Evolutionary conservation across 108 stramenopile genomes (phyloP), one percentile per base, ranked within the genome.

Genomic region (Skeletonema costatum): DNA sequence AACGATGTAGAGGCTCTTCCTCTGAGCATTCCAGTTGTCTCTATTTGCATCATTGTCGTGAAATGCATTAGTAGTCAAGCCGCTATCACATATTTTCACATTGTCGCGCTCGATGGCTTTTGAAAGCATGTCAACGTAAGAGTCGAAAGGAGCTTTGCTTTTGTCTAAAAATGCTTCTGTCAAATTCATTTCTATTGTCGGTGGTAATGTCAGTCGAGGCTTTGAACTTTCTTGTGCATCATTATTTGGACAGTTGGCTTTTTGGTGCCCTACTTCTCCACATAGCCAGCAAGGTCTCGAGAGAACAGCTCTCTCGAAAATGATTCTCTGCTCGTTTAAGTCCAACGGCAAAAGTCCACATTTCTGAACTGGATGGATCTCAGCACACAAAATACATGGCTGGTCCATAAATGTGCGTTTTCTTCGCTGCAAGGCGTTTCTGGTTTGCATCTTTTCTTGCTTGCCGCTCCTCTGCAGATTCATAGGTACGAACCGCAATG

Each of bases 281-380:
- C 90, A 91, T 48, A 81, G 87, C 90, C 90, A 88, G 68, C 90
- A 91, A 30, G 90, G 90, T 33, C 71, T 66, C 2, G 60, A 41
- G 12, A 64, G 69, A 16, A 66, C 65, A 21, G 86, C 73, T 59
- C 68, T 58, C 42, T 71, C 42, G 32, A 74, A 66, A 59, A 75
- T 64, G 44, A 83, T 64, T 25, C 64, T 19, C 39, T 70, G 65
- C 58, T 75, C 66, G 41, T 78, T 56, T 8, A 66, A 69, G 50
- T 81, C 73, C 1, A 68, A 19, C 2, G 83, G 77, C 11, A 87
- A 51, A 11, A 80, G 29, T 11, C 74, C 61, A 60, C 87, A 88
- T 29, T 75, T 69, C 25, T 77, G 65, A 25, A 86, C 17, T 19
- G 71, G 87, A 41, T 76, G 73, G 36, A 66, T 70, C 30, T 69